Conservation (phyloP, 2,329 filamentous ascomycete genomes). For the Diaporthe helianthi region DNA sequence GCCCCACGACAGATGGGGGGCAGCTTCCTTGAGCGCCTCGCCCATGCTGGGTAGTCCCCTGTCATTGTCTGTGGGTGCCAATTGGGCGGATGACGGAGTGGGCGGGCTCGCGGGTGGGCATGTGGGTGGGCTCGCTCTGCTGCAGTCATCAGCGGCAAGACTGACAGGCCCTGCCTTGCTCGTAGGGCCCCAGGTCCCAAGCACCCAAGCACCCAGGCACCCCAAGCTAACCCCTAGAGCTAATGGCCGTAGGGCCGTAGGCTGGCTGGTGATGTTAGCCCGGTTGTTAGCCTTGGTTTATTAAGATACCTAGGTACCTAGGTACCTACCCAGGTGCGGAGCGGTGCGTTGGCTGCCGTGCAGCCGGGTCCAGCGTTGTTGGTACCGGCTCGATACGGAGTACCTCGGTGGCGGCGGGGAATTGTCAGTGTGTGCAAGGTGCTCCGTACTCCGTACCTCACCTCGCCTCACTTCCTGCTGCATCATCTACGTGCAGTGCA, state of each 20-base stretch:
- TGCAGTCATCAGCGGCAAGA: slow-evolving; percentile 16
- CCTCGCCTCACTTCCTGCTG: too few relatives aligned
- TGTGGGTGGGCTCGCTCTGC: too few relatives aligned
- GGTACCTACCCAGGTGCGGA: too few relatives aligned
- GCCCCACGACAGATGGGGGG: not conserved
- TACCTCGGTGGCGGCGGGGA: not conserved
- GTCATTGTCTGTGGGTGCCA: slow-evolving; percentile 4
- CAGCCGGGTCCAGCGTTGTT: not conserved
- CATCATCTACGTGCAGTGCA: too few relatives aligned
- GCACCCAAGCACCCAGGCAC: not conserved
- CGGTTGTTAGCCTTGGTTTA: too few relatives aligned
- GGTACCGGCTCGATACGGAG: not conserved
- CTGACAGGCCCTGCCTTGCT: slow-evolving; percentile 2
- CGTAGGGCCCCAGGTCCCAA: not conserved
- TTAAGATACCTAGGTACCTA: too few relatives aligned
- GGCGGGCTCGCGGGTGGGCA: not conserved
- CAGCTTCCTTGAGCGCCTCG: slow-evolving; percentile 12
- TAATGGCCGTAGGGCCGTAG: not conserved
- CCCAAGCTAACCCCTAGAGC: too few relatives aligned
- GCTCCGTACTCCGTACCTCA: too few relatives aligned
- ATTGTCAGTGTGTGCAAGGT: not conserved
- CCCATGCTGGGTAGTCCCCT: slow-evolving; percentile 5
- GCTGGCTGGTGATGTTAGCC: not conserved
- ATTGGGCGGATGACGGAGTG: slow-evolving; percentile 12
- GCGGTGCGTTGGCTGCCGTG: slow-evolving; percentile 21